Percentiles rank a stretch among this genome's conserved stretches.
Conservation (phyloP, 208 protist species). For the Leishmania tarentolae region DNA sequence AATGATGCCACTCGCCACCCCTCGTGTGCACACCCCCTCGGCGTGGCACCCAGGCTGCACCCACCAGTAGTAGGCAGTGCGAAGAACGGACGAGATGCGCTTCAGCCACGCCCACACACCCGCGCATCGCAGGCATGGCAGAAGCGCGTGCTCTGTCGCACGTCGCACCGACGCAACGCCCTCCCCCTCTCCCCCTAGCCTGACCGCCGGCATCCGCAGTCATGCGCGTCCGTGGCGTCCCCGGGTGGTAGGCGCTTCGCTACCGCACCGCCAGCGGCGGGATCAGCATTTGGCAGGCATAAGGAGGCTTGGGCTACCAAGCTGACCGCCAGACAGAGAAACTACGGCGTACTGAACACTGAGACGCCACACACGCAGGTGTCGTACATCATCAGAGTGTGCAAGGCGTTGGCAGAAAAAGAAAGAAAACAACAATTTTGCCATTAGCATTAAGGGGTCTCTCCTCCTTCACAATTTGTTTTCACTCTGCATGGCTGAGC, state of each 20-base stretch:
- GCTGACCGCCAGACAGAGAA: neutral
- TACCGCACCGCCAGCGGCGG: neutral
- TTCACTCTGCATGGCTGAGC: neutral
- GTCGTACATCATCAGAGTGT: too few relatives aligned
- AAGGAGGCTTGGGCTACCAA: neutral
- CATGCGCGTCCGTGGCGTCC: neutral
- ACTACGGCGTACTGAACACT: neutral
- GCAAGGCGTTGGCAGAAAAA: neutral
- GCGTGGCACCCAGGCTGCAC: neutral
- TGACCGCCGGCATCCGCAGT: neutral
- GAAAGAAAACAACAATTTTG: neutral
- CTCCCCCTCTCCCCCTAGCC: neutral
- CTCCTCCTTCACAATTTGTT: neutral
- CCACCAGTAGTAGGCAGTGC: neutral
- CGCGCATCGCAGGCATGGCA: neutral
- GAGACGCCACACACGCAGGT: neutral
- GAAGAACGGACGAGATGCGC: neutral
- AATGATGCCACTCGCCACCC: neutral
- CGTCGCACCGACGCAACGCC: neutral
- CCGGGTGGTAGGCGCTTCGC: neutral
- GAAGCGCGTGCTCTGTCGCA: neutral
- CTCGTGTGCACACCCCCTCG: neutral
- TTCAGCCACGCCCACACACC: neutral
- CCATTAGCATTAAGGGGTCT: neutral
- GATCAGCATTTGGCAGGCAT: neutral